phyloP scores from a whole-genome alignment of 495 filamentous ascomycete species.

The Friedmanniomyces simplex region DNA sequence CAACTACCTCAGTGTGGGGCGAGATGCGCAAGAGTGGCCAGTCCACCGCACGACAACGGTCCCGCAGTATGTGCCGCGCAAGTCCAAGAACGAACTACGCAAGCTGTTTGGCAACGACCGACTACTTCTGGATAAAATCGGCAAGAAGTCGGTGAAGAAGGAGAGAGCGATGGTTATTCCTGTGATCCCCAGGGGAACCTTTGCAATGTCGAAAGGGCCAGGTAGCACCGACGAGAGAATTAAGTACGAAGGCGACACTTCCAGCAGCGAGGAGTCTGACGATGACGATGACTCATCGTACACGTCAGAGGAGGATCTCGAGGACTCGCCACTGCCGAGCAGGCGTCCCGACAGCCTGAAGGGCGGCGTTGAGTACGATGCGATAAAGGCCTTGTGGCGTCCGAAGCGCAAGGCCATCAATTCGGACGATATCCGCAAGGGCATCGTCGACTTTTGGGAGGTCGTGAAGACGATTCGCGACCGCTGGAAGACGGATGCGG shows the following conservation, averaged over 20 bases:
- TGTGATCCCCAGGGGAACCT: background rate
- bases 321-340: conserved; percentile 44
- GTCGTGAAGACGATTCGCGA: conserved; percentile 53
- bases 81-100: conserved; percentile 37
- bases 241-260: conserved; percentile 30
- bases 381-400: conserved; percentile 55
- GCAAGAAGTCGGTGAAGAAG: conserved; percentile 17
- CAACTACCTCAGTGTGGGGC: conserved; percentile 34
- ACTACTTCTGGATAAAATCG: conserved; percentile 23
- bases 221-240: background rate
- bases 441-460: conserved; percentile 49
- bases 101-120: conserved; percentile 26
- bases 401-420: conserved; percentile 39
- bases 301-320: conserved; percentile 39
- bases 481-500: conserved; percentile 49
- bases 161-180: background rate
- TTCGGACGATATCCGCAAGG: conserved; percentile 40
- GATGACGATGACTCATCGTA: conserved; percentile 43
- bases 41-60: conserved; percentile 18
- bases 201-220: background rate
- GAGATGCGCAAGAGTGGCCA: conserved; percentile 11
- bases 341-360: conserved; percentile 41
- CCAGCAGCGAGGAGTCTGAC: conserved; percentile 30
- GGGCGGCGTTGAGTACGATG: conserved; percentile 51
- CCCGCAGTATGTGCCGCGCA: conserved; percentile 33